Conservation (phyloP, 2,329 filamentous ascomycete species). For the Paracoccidioides lutzii region DNA sequence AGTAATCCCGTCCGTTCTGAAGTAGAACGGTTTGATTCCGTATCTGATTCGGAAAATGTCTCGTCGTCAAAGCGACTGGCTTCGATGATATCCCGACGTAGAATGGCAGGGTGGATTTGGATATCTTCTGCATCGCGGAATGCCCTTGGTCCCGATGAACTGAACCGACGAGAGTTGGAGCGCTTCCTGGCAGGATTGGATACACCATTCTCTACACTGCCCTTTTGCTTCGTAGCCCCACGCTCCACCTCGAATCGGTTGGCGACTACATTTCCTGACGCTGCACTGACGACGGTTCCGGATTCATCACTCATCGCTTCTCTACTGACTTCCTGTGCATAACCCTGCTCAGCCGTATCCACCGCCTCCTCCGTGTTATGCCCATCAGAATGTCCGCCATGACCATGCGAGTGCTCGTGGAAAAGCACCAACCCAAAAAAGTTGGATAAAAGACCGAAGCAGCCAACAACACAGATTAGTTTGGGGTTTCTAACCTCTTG, state of each 20-base stretch:
- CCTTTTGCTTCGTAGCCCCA: constrained; percentile 9
- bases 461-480: constrained; percentile 82
- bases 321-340: constrained; percentile 23
- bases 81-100: constrained; percentile 84
- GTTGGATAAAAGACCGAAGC: constrained; percentile 73
- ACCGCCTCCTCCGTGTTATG: constrained; percentile 42
- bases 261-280: constrained; percentile 44
- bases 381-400: constrained; percentile 29
- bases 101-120: constrained; percentile 76
- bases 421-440: constrained; percentile 79
- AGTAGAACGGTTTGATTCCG: constrained; percentile 41
- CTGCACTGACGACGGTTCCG: constrained; percentile 48
- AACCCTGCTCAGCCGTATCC: constrained; percentile 27
- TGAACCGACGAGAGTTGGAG: constrained; percentile 23
- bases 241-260: not conserved
- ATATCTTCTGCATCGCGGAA: constrained; percentile 53
- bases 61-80: constrained; percentile 54
- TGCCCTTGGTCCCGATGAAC: constrained; percentile 44
- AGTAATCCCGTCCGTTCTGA: constrained; percentile 32
- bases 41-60: constrained; percentile 41
- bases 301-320: constrained; percentile 40
- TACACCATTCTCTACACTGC: constrained; percentile 11
- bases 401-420: constrained; percentile 72
- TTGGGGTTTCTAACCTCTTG: constrained; percentile 74
- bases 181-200: not conserved